These are phyloP conservation scores for Selaginella moellendorffii DNA, from an alignment of 75 land plant genomes.

Conservation along the genomic window DNA sequence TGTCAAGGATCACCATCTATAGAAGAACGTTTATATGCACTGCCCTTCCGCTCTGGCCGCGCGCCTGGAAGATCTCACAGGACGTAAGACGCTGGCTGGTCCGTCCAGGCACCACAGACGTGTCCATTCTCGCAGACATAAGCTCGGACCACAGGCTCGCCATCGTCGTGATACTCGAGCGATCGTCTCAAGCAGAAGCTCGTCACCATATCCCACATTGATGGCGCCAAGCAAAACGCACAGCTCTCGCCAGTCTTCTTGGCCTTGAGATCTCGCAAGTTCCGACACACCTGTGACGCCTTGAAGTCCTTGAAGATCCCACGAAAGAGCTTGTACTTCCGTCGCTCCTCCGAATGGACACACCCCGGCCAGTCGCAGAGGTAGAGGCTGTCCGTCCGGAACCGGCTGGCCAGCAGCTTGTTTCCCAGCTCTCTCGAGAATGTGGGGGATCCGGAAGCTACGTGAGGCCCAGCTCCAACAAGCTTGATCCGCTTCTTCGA, in stretches of 20 bases:
- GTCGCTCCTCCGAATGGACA: slow-evolving; percentile 57
- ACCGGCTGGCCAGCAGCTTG: slow-evolving; percentile 68
- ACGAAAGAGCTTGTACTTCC: slow-evolving; percentile 67
- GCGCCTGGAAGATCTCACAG: too few relatives aligned
- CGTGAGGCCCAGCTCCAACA: slow-evolving; percentile 27
- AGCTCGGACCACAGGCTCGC: slow-evolving; percentile 85
- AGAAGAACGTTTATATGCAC: neutral
- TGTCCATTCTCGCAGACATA: slow-evolving; percentile 94
- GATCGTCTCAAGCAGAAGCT: slow-evolving; percentile 63
- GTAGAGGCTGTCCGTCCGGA: slow-evolving; percentile 61
- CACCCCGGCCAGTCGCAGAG: slow-evolving; percentile 92
- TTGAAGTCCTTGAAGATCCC: slow-evolving; percentile 82
- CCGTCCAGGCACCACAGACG: slow-evolving; percentile 87
- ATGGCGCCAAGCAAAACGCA: slow-evolving; percentile 43
- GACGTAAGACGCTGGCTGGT: slow-evolving; percentile 47
- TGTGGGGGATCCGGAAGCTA: slow-evolving; percentile 42
- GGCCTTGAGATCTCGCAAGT: slow-evolving; percentile 49
- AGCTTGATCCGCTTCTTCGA: slow-evolving; percentile 6
- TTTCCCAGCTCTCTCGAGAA: slow-evolving; percentile 74
- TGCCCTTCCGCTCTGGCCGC: too few relatives aligned
- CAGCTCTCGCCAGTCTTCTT: slow-evolving; percentile 40
- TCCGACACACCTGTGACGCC: slow-evolving; percentile 62
- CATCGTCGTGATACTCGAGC: slow-evolving; percentile 78
- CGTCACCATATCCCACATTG: slow-evolving; percentile 69
- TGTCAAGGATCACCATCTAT: neutral